These are phyloP conservation scores for Allomyces javanicus DNA, from an alignment of 192 early-diverging fungal species.

Conservation along the genomic window DNA sequence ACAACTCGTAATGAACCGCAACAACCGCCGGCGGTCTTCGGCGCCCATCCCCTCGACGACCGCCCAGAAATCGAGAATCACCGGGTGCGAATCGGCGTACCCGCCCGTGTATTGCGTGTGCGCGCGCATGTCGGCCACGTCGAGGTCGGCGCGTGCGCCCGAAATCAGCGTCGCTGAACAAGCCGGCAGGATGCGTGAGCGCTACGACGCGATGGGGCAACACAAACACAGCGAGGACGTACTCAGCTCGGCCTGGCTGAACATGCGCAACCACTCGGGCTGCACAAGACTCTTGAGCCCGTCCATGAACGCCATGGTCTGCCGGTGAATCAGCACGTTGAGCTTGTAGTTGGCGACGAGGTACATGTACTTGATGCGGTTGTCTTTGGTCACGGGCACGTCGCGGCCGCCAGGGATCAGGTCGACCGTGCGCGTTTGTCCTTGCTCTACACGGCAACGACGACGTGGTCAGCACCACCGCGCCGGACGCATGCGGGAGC, in stretches of 20 bases:
- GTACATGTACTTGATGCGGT: conserved; percentile 73
- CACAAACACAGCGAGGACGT: no score
- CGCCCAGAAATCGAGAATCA: conserved; percentile 57
- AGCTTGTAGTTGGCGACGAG: conserved; percentile 72
- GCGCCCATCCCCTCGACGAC: conserved; percentile 36
- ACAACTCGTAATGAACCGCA: conserved; percentile 85
- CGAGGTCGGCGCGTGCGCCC: conserved; percentile 53
- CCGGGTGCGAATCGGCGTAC: conserved; percentile 46
- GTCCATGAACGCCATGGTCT: conserved; percentile 61
- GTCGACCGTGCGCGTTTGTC: conserved; percentile 23
- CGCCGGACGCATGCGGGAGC: no score
- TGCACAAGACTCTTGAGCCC: conserved; percentile 73
- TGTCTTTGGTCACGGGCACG: conserved; percentile 63
- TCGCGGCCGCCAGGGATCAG: conserved; percentile 56
- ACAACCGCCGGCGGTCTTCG: conserved; percentile 38
- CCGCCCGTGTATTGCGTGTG: conserved; percentile 62
- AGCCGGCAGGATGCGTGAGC: no score
- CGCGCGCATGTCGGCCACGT: conserved; percentile 48
- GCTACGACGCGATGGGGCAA: no score
- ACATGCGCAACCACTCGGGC: conserved; percentile 75
- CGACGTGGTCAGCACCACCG: no score
- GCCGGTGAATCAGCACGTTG: conserved; percentile 54
- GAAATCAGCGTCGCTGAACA: conserved; percentile 60
- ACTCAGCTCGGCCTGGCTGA: conserved; percentile 40
- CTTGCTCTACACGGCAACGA: no score